A percentile compares a stretch with the other conserved stretches of the same genome.
phyloP scores from a whole-genome alignment of 306 rosid genomes.

The Sicyos baderoa region DNA sequence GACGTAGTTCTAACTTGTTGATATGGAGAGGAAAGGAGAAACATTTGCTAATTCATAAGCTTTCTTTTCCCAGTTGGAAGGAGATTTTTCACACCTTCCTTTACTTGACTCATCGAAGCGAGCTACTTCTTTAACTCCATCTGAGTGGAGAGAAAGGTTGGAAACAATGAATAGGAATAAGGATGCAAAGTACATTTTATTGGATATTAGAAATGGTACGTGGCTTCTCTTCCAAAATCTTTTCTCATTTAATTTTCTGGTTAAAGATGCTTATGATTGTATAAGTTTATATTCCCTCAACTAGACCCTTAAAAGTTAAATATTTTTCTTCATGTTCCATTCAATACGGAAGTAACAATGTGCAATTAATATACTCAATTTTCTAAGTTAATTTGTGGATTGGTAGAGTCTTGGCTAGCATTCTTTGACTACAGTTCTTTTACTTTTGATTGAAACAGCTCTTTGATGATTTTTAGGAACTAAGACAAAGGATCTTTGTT shows the following conservation, averaged over 20 bases:
- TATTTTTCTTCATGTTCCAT: neutral
- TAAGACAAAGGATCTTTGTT: neutral
- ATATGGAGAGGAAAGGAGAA: neutral
- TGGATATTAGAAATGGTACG: constrained; percentile 90
- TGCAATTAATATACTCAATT: neutral
- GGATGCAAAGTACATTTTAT: constrained; percentile 32
- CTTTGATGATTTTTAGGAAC: neutral
- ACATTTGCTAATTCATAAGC: neutral
- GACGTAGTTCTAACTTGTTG: neutral
- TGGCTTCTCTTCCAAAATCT: constrained; percentile 12
- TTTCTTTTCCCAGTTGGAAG: constrained; percentile 53
- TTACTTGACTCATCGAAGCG: constrained; percentile 72
- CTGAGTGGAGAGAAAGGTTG: constrained; percentile 69
- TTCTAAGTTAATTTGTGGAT: neutral
- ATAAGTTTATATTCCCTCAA: neutral
- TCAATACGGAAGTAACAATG: neutral
- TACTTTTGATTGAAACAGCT: neutral
- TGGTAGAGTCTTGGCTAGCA: neutral
- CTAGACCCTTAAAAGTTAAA: neutral
- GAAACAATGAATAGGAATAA: constrained; percentile 31
- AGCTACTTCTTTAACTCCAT: constrained; percentile 64
- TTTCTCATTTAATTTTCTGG: neutral
- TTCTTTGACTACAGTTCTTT: neutral
- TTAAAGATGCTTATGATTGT: neutral
- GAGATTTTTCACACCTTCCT: constrained; percentile 67